These are phyloP conservation scores for Mycena leptocephala DNA, from an alignment of 768 basidiomycete genomes.

Conservation along the genomic window DNA sequence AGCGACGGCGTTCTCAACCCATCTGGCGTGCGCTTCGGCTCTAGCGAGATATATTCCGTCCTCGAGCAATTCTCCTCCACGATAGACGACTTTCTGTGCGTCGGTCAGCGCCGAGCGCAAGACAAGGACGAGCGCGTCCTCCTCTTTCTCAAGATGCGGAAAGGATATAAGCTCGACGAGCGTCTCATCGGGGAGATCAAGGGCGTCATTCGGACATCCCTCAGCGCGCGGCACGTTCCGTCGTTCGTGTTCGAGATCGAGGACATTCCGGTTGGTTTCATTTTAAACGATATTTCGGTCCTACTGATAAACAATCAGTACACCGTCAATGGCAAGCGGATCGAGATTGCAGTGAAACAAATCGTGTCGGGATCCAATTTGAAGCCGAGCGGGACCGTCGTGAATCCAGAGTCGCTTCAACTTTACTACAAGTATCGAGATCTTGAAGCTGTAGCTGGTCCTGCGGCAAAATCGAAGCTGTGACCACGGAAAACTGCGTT, in stretches of 20 bases:
- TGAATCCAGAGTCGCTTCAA: constrained; percentile 78
- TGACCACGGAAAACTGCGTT: not conserved
- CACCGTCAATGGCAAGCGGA: constrained; percentile 85
- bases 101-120: constrained; percentile 76
- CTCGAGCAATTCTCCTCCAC: constrained; percentile 69
- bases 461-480: constrained; percentile 23
- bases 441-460: constrained; percentile 51
- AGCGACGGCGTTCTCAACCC: constrained; percentile 86
- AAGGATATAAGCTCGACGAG: constrained; percentile 61
- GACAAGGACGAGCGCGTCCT: constrained; percentile 85
- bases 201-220: constrained; percentile 67
- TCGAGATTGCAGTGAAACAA: constrained; percentile 86
- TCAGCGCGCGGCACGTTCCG: constrained; percentile 86
- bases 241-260: constrained; percentile 74
- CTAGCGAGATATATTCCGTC: constrained; percentile 85
- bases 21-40: constrained; percentile 87
- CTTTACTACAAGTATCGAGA: constrained; percentile 77
- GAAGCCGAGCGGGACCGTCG: constrained; percentile 82
- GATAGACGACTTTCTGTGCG: constrained; percentile 81
- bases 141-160: constrained; percentile 79
- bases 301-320: constrained; percentile 59
- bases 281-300: not conserved
- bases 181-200: constrained; percentile 67
- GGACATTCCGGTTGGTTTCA: constrained; percentile 80
- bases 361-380: constrained; percentile 79